phyloP scores from a whole-genome alignment of 2,329 filamentous ascomycete species.

The Calonectria leucothoes region DNA sequence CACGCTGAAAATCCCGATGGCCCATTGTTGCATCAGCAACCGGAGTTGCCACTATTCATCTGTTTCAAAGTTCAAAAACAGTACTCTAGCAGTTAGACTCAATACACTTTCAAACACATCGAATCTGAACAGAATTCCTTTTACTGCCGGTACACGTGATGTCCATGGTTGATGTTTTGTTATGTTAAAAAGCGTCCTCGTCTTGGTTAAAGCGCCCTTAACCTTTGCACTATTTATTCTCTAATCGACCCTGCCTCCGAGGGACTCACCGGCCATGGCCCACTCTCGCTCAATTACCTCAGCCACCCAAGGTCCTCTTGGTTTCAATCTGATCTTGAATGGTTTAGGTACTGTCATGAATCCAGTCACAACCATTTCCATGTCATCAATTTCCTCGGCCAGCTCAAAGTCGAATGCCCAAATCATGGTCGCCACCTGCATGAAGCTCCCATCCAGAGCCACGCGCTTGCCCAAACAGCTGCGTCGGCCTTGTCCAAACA shows the following conservation, averaged over 20 bases:
- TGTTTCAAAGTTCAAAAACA: too few relatives aligned
- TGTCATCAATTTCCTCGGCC: constrained; percentile 26
- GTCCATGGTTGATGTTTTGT: too few relatives aligned
- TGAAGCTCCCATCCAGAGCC: neutral
- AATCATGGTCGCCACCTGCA: constrained; percentile 38
- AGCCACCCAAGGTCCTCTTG: neutral
- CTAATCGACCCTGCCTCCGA: neutral
- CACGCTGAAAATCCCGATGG: too few relatives aligned
- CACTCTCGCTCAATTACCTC: neutral
- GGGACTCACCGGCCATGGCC: neutral
- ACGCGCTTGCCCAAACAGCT: neutral
- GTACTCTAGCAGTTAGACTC: too few relatives aligned
- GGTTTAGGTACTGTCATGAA: constrained; percentile 18
- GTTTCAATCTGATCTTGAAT: constrained; percentile 13
- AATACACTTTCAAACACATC: too few relatives aligned
- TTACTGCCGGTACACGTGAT: too few relatives aligned
- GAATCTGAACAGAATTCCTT: too few relatives aligned
- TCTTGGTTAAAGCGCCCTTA: too few relatives aligned
- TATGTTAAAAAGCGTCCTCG: too few relatives aligned
- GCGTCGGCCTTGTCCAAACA: neutral
- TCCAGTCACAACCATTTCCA: constrained; percentile 15
- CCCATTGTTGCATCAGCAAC: too few relatives aligned
- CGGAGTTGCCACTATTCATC: too few relatives aligned
- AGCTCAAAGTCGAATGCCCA: constrained; percentile 60
- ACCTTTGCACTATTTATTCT: too few relatives aligned